Conservation (phyloP, 2,329 filamentous ascomycete genomes). For the Hirsutella rhossiliensis region DNA sequence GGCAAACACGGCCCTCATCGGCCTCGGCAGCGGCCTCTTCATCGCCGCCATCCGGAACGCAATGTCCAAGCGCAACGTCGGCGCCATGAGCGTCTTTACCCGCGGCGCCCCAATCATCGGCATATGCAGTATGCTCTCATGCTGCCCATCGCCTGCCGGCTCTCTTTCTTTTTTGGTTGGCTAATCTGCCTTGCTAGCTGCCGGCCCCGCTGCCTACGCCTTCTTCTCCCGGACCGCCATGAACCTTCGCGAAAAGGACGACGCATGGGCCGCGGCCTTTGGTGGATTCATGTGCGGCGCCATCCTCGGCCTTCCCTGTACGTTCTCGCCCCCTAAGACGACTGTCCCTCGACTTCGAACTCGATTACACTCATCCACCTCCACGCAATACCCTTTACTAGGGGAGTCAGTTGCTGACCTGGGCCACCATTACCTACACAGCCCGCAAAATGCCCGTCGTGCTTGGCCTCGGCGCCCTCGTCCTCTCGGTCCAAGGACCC, state of each 20-base stretch:
- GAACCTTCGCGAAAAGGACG: slow-evolving; percentile 78
- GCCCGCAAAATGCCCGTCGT: slow-evolving; percentile 52
- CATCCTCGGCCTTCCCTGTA: slow-evolving; percentile 62
- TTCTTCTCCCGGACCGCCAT: slow-evolving; percentile 67
- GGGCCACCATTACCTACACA: slow-evolving; percentile 4
- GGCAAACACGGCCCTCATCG: slow-evolving; percentile 51
- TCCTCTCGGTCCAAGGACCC: slow-evolving; percentile 46
- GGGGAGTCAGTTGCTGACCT: neutral
- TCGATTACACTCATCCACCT: neutral
- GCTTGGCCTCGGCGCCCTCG: slow-evolving; percentile 49
- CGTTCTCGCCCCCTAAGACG: slow-evolving; percentile 13
- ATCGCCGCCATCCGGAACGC: slow-evolving; percentile 77
- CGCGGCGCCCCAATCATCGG: slow-evolving; percentile 64
- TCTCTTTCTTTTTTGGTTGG: neutral
- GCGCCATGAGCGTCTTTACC: slow-evolving; percentile 69
- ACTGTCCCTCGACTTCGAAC: neutral
- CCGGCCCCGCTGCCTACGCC: slow-evolving; percentile 56
- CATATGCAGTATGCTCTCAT: slow-evolving; percentile 19
- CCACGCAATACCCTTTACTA: neutral
- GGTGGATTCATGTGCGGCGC: slow-evolving; percentile 68
- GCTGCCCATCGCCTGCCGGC: neutral
- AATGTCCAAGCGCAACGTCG: slow-evolving; percentile 69
- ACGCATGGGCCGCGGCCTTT: slow-evolving; percentile 60
- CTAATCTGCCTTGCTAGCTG: slow-evolving; percentile 25
- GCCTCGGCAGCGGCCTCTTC: slow-evolving; percentile 57